Conservation (phyloP, 139 green algal genomes). For the Coelastrella sp. region DNA sequence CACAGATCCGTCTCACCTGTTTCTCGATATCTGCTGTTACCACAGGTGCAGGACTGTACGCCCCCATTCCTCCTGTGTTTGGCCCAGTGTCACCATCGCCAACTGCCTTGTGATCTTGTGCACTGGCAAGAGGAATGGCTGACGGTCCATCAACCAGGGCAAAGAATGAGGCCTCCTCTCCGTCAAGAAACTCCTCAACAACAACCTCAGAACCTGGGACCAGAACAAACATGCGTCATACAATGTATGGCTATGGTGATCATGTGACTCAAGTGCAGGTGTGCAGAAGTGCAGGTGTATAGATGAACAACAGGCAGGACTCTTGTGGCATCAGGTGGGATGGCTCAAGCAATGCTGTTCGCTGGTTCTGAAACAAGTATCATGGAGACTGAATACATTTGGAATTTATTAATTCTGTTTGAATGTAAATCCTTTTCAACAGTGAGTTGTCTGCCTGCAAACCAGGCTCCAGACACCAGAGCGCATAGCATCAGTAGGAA, state of each 20-base stretch:
- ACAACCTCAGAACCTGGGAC: conserved; percentile 87
- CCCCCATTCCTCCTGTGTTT: conserved; percentile 99
- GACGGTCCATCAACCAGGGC: conserved; percentile 91
- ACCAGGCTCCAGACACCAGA: no score
- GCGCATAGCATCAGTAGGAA: no score
- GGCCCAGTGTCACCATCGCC: conserved; percentile 96
- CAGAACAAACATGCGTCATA: not conserved
- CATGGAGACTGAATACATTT: no score
- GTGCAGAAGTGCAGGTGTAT: no score
- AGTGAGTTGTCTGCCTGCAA: no score
- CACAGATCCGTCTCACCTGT: conserved; percentile 51
- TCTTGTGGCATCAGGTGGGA: no score
- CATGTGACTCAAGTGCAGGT: no score
- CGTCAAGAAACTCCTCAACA: conserved; percentile 96
- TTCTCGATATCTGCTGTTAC: conserved; percentile 83
- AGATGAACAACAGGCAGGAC: no score
- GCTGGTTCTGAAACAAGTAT: no score
- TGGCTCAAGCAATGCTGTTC: no score
- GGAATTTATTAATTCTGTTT: no score
- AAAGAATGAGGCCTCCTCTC: conserved; percentile 98
- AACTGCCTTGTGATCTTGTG: conserved; percentile 97
- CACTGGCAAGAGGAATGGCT: conserved; percentile 73
- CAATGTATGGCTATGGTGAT: not conserved
- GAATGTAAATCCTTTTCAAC: no score
- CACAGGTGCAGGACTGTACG: conserved; percentile 96